Conservation (phyloP, 345 rosid genomes). For the Clausena lansium region DNA sequence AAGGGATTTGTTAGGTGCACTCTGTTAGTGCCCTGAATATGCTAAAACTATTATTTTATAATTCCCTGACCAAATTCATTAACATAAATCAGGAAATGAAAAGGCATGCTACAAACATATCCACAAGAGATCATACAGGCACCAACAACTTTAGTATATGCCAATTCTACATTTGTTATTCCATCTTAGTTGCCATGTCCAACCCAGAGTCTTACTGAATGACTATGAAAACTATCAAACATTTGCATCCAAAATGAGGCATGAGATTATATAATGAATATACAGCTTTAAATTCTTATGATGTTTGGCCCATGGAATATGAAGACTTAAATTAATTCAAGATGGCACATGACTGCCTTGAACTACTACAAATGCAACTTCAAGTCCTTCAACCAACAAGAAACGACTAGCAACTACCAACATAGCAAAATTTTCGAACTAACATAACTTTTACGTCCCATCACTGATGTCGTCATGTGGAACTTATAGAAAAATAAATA, state of each 20-base stretch:
- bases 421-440: neutral
- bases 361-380: neutral
- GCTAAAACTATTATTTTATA: neutral
- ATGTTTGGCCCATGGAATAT: neutral
- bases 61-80: neutral
- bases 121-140: neutral
- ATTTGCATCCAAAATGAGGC: neutral
- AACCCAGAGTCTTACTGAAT: neutral
- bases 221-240: neutral
- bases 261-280: neutral
- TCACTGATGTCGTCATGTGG: neutral
- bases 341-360: neutral
- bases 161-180: neutral
- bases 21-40: slow-evolving; percentile 1
- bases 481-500: neutral
- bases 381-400: neutral
- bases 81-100: neutral
- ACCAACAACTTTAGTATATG: neutral
- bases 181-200: neutral
- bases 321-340: neutral
- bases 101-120: neutral
- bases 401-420: neutral
- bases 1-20: slow-evolving; percentile 2
- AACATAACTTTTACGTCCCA: neutral
- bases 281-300: neutral